Evolutionary conservation across 192 early-diverging fungal species (phyloP), one percentile per base, ranked within the genome.

Genomic region (Podila minutissima): DNA sequence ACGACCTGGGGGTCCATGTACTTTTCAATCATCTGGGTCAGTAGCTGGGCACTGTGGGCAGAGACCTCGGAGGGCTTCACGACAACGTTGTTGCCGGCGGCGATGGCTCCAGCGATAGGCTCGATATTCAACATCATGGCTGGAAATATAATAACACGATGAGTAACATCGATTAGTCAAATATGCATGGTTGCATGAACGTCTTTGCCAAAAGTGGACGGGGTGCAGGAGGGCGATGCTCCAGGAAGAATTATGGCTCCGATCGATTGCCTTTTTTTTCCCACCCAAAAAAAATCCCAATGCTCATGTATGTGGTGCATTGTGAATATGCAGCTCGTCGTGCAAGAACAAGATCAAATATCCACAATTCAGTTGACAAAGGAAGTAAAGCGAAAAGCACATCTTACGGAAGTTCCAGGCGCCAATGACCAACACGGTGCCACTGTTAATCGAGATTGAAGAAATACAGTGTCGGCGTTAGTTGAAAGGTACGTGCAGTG

Each of bases 381-480:
- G 15, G 41, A 46, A 1, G 41, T 4, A 46, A 12, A 46, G 15
- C 41, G 15, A 46, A 46, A 46, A 55, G 17, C 53, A 55, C 20
- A n/a, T 59, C 66, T 68, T 76, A 74, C 71, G 89, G 73, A 86
- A 90, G 64, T 90, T 90, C 89, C 89, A 90, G 28, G 89, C 29
- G 11, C 86, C 86, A 59, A 85, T 82, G 57, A 85, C 69, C 26
- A 85, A 41, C 33, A 85, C 79, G 5, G 67, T 67, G 22, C 84
- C 84, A 50, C 70, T 87, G 19, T 50, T 26, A 51, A 20, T 29
- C 13, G 0, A 33, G n/a, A 9, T 4, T n/a, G 13, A 1, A 57
- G 3, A 24, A 37, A 57, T 24, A 69, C 58, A 32, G 26, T 10
- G 12, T 41, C 8, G 12, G 38, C 41, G 41, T 46, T 46, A 46